A percentile compares a stretch with the other conserved stretches of the same genome.
phyloP scores from a whole-genome alignment of 352 stramenopile species.

The Phytophthora tubulina region DNA sequence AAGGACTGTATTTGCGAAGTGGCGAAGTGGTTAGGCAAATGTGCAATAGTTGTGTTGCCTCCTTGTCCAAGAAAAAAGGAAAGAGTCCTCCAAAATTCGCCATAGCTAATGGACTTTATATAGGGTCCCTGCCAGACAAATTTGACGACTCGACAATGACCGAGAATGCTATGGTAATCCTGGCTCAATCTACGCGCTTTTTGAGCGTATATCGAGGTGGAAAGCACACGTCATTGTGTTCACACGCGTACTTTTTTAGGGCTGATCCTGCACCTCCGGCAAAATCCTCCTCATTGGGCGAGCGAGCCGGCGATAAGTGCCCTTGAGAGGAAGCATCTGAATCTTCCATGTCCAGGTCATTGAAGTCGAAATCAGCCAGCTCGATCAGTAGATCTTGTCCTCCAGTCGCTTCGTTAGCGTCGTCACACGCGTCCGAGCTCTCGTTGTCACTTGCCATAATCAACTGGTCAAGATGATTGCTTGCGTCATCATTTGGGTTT shows the following conservation, averaged over 20 bases:
- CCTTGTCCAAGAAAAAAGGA: neutral
- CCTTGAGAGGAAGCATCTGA: too few relatives aligned
- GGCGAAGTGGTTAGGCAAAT: neutral
- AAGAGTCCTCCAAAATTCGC: constrained; percentile 2
- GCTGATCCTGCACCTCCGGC: neutral
- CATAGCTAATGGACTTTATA: neutral
- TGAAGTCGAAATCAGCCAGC: neutral
- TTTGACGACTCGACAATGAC: neutral
- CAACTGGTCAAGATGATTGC: neutral
- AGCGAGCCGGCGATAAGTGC: too few relatives aligned
- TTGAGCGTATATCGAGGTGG: neutral
- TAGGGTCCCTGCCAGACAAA: neutral
- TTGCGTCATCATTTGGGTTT: neutral
- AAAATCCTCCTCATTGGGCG: neutral
- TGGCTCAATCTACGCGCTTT: neutral
- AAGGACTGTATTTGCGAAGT: neutral
- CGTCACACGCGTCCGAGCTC: too few relatives aligned
- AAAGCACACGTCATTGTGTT: neutral
- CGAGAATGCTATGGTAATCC: neutral
- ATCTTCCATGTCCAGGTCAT: neutral
- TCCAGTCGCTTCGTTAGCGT: too few relatives aligned
- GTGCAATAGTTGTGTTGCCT: neutral
- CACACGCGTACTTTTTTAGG: constrained; percentile 3
- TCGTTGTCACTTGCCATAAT: neutral
- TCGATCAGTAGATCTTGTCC: neutral